Evolutionary conservation across 371 early-diverging fungal species (phyloP).

Genomic region (Funneliformis caledonium): DNA sequence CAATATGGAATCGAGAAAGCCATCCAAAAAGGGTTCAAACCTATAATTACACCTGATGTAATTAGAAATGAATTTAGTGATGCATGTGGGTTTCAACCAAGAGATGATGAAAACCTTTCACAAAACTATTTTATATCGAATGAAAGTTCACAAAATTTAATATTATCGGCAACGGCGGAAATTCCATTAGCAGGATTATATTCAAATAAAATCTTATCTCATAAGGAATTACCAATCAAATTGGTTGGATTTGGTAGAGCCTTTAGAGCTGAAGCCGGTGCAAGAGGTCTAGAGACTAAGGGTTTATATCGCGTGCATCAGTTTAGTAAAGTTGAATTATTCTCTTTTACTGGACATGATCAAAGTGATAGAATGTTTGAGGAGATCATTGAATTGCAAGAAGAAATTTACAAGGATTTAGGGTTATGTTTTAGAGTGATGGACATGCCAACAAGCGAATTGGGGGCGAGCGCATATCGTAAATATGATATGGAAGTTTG

Average conservation of each 20-base stretch:
- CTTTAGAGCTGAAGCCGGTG: constrained; percentile 91
- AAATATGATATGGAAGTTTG: constrained; percentile 96
- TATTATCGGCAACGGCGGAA: constrained; percentile 90
- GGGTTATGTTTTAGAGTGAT: constrained; percentile 83
- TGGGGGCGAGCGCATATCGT: constrained; percentile 90
- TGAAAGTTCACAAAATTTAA: constrained; percentile 41
- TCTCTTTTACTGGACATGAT: constrained; percentile 73
- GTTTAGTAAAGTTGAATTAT: constrained; percentile 93
- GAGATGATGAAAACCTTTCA: constrained; percentile 66
- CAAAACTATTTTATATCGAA: constrained; percentile 78
- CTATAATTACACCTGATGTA: constrained; percentile 85
- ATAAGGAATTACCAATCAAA: constrained; percentile 66
- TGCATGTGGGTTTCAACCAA: constrained; percentile 91
- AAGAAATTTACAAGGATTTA: constrained; percentile 75
- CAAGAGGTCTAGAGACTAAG: constrained; percentile 79
- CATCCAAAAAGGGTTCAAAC: constrained; percentile 70
- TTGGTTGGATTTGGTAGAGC: constrained; percentile 83
- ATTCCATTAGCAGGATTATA: constrained; percentile 90
- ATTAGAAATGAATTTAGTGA: constrained; percentile 81
- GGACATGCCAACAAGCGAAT: constrained; percentile 92
- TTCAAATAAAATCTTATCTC: constrained; percentile 63
- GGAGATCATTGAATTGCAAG: constrained; percentile 76
- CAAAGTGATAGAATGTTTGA: constrained; percentile 71
- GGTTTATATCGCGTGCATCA: constrained; percentile 95
- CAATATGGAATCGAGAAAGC: constrained; percentile 89